A percentile compares a stretch with the other conserved stretches of the same genome.
These are phyloP conservation scores for Neopestalotiopsis sp. DNA, from an alignment of 2,329 filamentous ascomycete species.

Conservation along the genomic window DNA sequence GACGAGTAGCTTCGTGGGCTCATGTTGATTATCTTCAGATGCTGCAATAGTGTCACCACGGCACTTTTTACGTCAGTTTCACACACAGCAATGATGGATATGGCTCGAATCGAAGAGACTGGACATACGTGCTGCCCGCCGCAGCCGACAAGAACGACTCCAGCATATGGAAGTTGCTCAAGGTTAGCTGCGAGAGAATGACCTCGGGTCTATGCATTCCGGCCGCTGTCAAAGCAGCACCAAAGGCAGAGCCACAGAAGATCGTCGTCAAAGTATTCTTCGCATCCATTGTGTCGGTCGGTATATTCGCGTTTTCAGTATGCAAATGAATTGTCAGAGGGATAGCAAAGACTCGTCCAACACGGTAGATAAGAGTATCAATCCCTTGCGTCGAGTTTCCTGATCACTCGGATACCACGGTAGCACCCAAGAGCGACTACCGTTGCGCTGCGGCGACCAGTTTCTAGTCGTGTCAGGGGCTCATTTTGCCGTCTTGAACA, in stretches of 20 bases:
- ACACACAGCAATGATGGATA: slow-evolving; percentile 25
- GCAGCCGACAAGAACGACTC: slow-evolving; percentile 68
- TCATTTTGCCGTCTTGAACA: background rate
- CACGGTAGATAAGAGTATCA: background rate
- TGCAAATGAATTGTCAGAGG: background rate
- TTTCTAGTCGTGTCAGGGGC: background rate
- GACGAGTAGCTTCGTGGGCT: slow-evolving; percentile 55
- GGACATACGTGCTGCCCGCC: slow-evolving; percentile 63
- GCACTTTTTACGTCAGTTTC: slow-evolving; percentile 2
- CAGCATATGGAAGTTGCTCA: slow-evolving; percentile 69
- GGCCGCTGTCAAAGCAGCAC: slow-evolving; percentile 63
- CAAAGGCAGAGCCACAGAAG: slow-evolving; percentile 62
- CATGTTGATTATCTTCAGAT: slow-evolving; percentile 46
- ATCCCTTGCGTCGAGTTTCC: background rate
- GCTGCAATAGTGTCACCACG: slow-evolving; percentile 44
- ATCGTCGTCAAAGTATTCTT: slow-evolving; percentile 23
- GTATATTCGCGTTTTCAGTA: background rate
- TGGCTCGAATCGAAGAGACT: slow-evolving; percentile 38
- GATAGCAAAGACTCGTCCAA: background rate
- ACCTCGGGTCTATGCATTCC: slow-evolving; percentile 65
- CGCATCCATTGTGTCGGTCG: background rate
- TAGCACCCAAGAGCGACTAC: background rate
- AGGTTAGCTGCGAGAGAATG: slow-evolving; percentile 64
- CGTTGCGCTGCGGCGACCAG: background rate
- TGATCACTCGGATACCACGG: background rate